A percentile compares a stretch with the other conserved stretches of the same genome.
Conservation (phyloP, 2,329 filamentous ascomycete species). For the Phyllachora maydis region DNA sequence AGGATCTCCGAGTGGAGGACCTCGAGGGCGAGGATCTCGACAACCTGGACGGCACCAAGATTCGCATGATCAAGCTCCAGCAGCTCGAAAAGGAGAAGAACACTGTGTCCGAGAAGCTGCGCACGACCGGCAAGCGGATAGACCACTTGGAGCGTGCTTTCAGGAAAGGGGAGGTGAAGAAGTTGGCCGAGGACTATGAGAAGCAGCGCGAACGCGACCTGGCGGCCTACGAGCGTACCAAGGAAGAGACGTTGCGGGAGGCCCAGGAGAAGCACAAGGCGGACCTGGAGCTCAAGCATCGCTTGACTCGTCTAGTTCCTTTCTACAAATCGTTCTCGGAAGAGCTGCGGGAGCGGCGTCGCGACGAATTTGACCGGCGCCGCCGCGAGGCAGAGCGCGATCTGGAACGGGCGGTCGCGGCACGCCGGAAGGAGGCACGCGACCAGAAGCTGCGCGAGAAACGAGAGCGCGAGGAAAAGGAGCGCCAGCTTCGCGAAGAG, state of each 20-base stretch:
- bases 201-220: conserved; percentile 60
- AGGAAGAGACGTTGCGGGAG: conserved; percentile 57
- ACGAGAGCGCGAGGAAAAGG: conserved; percentile 66
- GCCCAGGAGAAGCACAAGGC: conserved; percentile 79
- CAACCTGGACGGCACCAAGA: conserved; percentile 70
- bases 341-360: conserved; percentile 66
- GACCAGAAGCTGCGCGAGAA: conserved; percentile 70
- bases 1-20: conserved; percentile 72
- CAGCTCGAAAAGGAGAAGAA: conserved; percentile 98
- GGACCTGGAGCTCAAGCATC: conserved; percentile 82
- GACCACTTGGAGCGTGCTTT: conserved; percentile 95
- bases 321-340: conserved; percentile 68
- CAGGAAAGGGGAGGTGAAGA: conserved; percentile 88
- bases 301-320: conserved; percentile 68
- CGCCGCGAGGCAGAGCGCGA: conserved; percentile 82
- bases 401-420: conserved; percentile 75
- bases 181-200: conserved; percentile 70
- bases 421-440: conserved; percentile 71
- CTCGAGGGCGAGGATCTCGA: conserved; percentile 69
- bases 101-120: conserved; percentile 75
- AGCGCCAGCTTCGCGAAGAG: conserved; percentile 59
- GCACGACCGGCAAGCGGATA: conserved; percentile 83
- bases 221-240: conserved; percentile 61
- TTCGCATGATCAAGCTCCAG: conserved; percentile 85
- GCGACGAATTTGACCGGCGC: conserved; percentile 89